Conservation (phyloP, 2,329 filamentous ascomycete species). For the Penicillium decumbens region DNA sequence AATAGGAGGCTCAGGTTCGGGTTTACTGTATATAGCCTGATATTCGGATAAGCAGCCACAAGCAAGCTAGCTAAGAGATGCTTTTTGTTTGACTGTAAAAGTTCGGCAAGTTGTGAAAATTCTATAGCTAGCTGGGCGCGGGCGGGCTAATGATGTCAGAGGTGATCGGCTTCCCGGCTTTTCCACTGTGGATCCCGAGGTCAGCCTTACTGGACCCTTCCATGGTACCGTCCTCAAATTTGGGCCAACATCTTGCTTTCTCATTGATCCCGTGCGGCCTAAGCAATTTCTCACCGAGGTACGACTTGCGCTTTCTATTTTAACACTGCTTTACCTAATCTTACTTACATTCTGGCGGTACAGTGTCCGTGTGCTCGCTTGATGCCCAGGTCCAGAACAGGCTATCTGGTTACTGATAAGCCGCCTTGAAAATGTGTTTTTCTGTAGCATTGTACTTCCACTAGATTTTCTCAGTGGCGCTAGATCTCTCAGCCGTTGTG, state of each 20-base stretch:
- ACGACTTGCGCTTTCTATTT: too few species aligned
- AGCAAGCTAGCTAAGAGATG: neutral
- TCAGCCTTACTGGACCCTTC: neutral
- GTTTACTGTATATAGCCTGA: neutral
- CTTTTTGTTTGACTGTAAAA: neutral
- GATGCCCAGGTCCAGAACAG: constrained; percentile 50
- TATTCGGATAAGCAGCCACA: neutral
- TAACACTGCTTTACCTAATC: too few species aligned
- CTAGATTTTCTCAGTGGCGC: too few species aligned
- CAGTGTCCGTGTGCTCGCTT: constrained; percentile 40
- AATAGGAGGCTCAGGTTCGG: neutral
- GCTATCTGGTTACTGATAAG: constrained; percentile 29
- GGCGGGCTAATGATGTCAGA: constrained; percentile 6
- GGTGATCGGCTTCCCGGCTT: constrained; percentile 1
- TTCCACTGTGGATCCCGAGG: neutral
- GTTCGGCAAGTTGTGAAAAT: neutral
- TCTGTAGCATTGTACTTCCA: constrained; percentile 46
- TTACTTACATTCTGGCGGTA: constrained; percentile 33
- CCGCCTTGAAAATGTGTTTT: constrained; percentile 40
- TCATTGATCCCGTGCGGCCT: neutral
- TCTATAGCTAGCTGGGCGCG: neutral
- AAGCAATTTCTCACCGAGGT: neutral
- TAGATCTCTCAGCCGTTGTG: constrained; percentile 29
- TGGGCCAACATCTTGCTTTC: neutral
- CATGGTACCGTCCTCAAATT: neutral